These are phyloP conservation scores for Nymphaea colorata DNA, from an alignment of 164 flowering plant species.

Conservation along the genomic window DNA sequence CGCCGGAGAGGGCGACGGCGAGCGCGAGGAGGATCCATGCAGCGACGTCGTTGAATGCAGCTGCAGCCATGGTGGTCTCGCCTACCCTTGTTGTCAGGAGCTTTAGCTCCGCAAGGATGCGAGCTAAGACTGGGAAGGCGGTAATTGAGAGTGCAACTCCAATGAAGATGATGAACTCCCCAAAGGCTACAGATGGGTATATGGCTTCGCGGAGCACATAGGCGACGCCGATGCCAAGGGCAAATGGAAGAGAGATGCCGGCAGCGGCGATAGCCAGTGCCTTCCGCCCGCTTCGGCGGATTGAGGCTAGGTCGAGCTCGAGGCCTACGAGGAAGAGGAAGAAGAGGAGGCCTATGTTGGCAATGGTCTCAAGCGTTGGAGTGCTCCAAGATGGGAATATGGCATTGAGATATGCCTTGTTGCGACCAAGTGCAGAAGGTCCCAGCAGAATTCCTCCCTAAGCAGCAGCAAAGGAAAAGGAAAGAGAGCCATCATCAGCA, in stretches of 20 bases:
- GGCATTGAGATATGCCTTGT: slow-evolving; percentile 6
- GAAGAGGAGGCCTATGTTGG: slow-evolving; percentile 28
- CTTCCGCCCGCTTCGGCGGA: slow-evolving; percentile 14
- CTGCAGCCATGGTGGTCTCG: slow-evolving; percentile 26
- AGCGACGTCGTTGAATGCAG: slow-evolving; percentile 24
- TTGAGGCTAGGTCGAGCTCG: slow-evolving; percentile 22
- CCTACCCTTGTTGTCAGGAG: slow-evolving; percentile 19
- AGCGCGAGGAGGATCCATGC: slow-evolving; percentile 27
- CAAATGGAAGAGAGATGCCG: slow-evolving; percentile 26
- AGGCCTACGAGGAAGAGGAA: slow-evolving; percentile 31
- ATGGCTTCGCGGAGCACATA: slow-evolving; percentile 12
- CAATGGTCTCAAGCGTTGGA: slow-evolving; percentile 23
- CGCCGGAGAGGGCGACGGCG: slow-evolving; percentile 20
- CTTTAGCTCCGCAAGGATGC: slow-evolving; percentile 24
- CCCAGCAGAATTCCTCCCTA: slow-evolving; percentile 32
- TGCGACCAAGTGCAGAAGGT: slow-evolving; percentile 23
- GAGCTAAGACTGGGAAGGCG: slow-evolving; percentile 30
- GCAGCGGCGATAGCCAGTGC: slow-evolving; percentile 22
- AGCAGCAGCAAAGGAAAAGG: neutral
- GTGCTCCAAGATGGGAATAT: slow-evolving; percentile 22
- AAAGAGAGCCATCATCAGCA: neutral
- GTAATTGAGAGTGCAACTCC: slow-evolving; percentile 29
- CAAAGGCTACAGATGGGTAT: slow-evolving; percentile 10
- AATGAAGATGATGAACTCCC: slow-evolving; percentile 21
- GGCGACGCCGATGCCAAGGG: slow-evolving; percentile 16